These are phyloP conservation scores for Peronospora belbahrii DNA, from an alignment of 352 stramenopile genomes.

Conservation along the genomic window DNA sequence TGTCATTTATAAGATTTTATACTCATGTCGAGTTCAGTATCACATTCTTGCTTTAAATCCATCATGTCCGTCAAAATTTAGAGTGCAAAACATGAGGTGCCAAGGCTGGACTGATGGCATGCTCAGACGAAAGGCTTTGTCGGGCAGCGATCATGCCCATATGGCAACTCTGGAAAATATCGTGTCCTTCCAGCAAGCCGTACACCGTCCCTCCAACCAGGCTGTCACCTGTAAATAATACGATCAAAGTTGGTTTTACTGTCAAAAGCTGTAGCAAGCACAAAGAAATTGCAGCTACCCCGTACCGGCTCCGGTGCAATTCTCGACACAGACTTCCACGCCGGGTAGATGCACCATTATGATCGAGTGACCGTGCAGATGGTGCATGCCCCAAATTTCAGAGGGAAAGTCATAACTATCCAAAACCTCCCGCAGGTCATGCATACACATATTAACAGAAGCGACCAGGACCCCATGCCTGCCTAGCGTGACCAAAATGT, in stretches of 20 bases:
- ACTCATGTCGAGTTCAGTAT: neutral
- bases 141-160: constrained; percentile 69
- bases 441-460: constrained; percentile 47
- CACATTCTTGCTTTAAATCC: neutral
- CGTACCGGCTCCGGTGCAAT: constrained; percentile 70
- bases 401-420: constrained; percentile 29
- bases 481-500: constrained; percentile 75
- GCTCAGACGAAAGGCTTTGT: constrained; percentile 53
- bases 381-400: constrained; percentile 50
- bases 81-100: constrained; percentile 29
- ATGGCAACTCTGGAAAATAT: constrained; percentile 63
- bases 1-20: neutral
- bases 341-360: constrained; percentile 63
- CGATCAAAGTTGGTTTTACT: neutral
- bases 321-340: constrained; percentile 41
- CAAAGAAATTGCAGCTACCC: neutral
- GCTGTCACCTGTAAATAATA: constrained; percentile 44
- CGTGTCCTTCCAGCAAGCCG: constrained; percentile 47
- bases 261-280: neutral
- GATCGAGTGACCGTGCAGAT: constrained; percentile 38
- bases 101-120: constrained; percentile 57
- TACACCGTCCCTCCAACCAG: constrained; percentile 75
- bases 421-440: constrained; percentile 21
- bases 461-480: constrained; percentile 64
- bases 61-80: constrained; percentile 4